phyloP scores from a whole-genome alignment of 495 filamentous ascomycete genomes.

The Thermochaetoides thermophila region DNA sequence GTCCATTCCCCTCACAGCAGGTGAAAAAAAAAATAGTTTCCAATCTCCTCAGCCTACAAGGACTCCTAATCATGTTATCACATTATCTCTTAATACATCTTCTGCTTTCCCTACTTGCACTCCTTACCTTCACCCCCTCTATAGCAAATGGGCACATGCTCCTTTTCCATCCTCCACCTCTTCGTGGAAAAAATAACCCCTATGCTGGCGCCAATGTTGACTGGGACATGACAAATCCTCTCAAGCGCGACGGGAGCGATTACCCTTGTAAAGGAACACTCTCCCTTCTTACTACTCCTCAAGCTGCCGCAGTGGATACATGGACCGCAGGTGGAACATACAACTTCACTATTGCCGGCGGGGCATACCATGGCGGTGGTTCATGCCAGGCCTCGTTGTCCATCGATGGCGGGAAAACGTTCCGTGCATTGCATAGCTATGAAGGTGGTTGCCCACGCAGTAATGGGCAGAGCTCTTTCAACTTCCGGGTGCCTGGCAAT shows the following conservation, averaged over 20 bases:
- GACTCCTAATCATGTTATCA: background rate
- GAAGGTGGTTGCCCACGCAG: constrained; percentile 27
- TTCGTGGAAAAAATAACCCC: constrained; percentile 31
- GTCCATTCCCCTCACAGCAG: too few species aligned
- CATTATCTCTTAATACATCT: constrained; percentile 2
- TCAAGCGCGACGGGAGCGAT: constrained; percentile 28
- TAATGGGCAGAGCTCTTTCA: constrained; percentile 8
- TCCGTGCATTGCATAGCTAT: constrained; percentile 28
- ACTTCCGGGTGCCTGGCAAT: constrained; percentile 40
- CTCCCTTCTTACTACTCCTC: constrained; percentile 26
- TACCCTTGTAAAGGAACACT: constrained; percentile 52
- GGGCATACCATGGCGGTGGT: constrained; percentile 45
- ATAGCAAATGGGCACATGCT: constrained; percentile 35
- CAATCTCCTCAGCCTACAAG: background rate
- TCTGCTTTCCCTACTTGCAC: background rate
- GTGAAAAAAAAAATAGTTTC: background rate
- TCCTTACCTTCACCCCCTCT: background rate
- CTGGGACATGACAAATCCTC: constrained; percentile 37
- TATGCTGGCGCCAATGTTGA: constrained; percentile 19
- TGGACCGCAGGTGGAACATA: constrained; percentile 40
- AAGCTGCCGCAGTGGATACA: constrained; percentile 29
- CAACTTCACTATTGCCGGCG: constrained; percentile 39
- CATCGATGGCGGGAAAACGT: constrained; percentile 42
- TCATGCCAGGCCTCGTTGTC: constrained; percentile 50
- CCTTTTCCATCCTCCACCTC: constrained; percentile 36